phyloP scores from a whole-genome alignment of 2,329 filamentous ascomycete genomes.

The Neofusicoccum sp. region DNA sequence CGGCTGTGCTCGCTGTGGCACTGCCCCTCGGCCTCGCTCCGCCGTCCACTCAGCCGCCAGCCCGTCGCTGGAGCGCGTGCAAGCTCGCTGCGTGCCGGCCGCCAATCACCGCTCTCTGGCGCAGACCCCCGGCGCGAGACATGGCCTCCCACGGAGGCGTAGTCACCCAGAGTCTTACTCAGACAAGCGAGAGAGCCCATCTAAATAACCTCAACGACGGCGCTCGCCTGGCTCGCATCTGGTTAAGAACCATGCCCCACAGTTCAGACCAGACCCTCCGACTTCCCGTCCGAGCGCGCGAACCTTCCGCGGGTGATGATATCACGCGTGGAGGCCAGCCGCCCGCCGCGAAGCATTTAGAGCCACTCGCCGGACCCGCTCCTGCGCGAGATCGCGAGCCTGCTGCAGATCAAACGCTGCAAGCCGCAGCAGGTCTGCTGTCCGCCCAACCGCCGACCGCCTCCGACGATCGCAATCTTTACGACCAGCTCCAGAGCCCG shows the following conservation, averaged over 20 bases:
- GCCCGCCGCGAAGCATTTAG: neutral
- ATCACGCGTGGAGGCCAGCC: too few relatives aligned
- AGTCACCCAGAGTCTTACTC: slow-evolving; percentile 7
- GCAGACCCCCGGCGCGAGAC: neutral
- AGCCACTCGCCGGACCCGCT: neutral
- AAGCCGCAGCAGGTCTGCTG: too few relatives aligned
- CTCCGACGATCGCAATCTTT: neutral
- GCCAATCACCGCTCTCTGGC: neutral
- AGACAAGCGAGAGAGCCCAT: neutral
- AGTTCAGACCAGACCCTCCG: neutral
- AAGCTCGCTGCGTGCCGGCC: neutral
- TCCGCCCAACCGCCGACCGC: neutral
- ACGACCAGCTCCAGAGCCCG: slow-evolving; percentile 8
- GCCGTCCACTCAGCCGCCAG: neutral
- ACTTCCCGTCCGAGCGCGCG: neutral
- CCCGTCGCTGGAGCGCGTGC: neutral
- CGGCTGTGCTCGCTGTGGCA: too few relatives aligned
- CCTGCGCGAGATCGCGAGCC: neutral
- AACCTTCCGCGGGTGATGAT: neutral
- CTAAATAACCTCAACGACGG: neutral
- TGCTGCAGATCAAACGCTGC: neutral
- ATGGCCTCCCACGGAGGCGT: slow-evolving; percentile 3
- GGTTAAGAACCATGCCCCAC: neutral
- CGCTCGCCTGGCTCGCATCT: slow-evolving; percentile 10
- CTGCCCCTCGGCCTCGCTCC: too few relatives aligned